Evolutionary conservation across 2,329 filamentous ascomycete species (phyloP).

Genomic region (Diplocarpon rosae): DNA sequence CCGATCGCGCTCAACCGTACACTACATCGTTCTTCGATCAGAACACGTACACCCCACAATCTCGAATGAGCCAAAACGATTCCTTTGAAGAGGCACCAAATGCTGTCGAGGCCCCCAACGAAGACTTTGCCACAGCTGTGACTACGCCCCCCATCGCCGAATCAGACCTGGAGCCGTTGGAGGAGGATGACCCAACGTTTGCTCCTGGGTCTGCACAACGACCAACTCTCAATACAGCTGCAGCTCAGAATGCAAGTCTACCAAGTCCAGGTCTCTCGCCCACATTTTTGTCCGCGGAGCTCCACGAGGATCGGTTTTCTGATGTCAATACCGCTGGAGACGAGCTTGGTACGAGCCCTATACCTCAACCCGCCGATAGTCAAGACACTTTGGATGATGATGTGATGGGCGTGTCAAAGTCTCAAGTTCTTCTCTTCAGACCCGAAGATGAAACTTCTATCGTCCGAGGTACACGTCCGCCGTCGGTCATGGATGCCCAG

Average conservation of each 20-base stretch:
- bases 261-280: slow-evolving; percentile 93
- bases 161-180: slow-evolving; percentile 53
- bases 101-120: slow-evolving; percentile 20
- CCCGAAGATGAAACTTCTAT: slow-evolving; percentile 22
- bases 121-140: slow-evolving; percentile 49
- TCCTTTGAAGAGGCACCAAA: slow-evolving; percentile 21
- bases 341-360: slow-evolving; percentile 28
- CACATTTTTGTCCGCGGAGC: slow-evolving; percentile 62
- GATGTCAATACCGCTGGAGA: slow-evolving; percentile 33
- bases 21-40: slow-evolving; percentile 23
- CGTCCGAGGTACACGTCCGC: slow-evolving; percentile 9
- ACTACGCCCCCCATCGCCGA: slow-evolving; percentile 70
- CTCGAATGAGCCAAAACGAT: slow-evolving; percentile 32
- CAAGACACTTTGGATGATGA: slow-evolving; percentile 20
- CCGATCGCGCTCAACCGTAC: slow-evolving; percentile 8
- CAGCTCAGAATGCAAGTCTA: slow-evolving; percentile 78
- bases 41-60: slow-evolving; percentile 36
- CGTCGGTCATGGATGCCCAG: slow-evolving; percentile 64
- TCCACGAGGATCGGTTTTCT: slow-evolving; percentile 27
- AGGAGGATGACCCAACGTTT: slow-evolving; percentile 38
- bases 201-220: slow-evolving; percentile 37
- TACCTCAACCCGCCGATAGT: slow-evolving; percentile 22
- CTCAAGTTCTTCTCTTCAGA: slow-evolving; percentile 28
- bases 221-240: slow-evolving; percentile 53
- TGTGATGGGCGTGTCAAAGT: slow-evolving; percentile 26